phyloP scores from a whole-genome alignment of 2,329 filamentous ascomycete genomes.

The Seiridium unicorne region DNA sequence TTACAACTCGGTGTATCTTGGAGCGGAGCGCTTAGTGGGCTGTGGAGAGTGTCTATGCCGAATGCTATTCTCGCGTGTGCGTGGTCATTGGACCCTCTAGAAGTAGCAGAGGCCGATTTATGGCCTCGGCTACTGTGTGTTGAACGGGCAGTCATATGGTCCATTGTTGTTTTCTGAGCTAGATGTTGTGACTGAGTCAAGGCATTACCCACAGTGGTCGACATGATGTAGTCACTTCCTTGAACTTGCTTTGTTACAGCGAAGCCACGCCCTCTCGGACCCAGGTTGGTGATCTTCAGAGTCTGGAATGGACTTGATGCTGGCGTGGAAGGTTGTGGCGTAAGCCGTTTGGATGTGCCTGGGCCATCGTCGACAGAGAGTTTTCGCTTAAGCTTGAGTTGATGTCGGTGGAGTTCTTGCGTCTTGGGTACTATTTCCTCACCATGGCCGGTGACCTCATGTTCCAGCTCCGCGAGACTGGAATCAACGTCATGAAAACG shows the following conservation, averaged over 20 bases:
- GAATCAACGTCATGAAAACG: too few relatives aligned
- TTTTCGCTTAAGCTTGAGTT: not conserved
- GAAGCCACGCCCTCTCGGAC: not conserved
- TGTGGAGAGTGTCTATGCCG: too few relatives aligned
- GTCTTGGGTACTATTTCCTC: not conserved
- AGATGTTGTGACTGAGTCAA: not conserved
- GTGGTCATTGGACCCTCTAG: too few relatives aligned
- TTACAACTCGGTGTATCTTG: too few relatives aligned
- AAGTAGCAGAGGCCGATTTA: too few relatives aligned
- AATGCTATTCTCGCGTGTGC: too few relatives aligned
- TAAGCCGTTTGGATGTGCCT: not conserved
- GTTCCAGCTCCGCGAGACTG: too few relatives aligned
- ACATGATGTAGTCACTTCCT: not conserved
- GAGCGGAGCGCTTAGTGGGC: too few relatives aligned
- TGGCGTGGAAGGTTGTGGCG: not conserved
- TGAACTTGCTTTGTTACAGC: not conserved
- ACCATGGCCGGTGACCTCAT: not conserved
- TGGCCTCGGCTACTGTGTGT: not conserved
- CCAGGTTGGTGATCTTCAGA: conserved; percentile 18
- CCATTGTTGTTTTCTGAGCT: conserved; percentile 12
- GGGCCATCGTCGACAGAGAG: not conserved
- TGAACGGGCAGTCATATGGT: conserved; percentile 14
- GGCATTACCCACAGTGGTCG: not conserved
- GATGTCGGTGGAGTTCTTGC: not conserved
- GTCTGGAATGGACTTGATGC: conserved; percentile 14